Percentiles rank a stretch among this genome's conserved stretches.
phyloP scores from a whole-genome alignment of 371 early-diverging fungal genomes.

The Mortierella sp. region DNA sequence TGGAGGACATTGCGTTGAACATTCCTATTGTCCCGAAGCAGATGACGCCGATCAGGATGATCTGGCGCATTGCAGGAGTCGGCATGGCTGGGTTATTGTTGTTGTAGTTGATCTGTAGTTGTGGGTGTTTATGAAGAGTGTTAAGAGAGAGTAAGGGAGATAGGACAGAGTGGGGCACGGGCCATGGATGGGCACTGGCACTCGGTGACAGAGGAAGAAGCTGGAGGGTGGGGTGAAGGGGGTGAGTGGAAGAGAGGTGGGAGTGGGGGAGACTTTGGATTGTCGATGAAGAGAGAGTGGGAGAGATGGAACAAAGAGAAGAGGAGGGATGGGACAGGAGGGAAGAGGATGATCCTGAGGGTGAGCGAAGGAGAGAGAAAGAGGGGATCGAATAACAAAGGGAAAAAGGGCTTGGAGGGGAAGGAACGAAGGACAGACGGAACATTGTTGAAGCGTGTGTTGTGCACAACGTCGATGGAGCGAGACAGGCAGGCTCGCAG shows the following conservation, averaged over 20 bases:
- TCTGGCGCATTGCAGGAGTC: conserved; percentile 56
- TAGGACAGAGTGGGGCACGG: background rate
- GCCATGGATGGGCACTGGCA: conserved; percentile 8
- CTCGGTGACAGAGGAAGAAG: background rate
- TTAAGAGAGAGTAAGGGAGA: background rate
- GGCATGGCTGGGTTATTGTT: conserved; percentile 23
- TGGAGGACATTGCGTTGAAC: conserved; percentile 58
- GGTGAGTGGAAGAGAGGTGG: background rate
- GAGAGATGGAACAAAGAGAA: too few relatives aligned
- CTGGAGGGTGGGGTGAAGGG: background rate
- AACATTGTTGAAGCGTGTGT: conserved; percentile 11
- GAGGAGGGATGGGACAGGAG: background rate
- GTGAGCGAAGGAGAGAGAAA: too few relatives aligned
- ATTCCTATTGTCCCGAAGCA: conserved; percentile 59
- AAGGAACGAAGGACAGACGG: background rate
- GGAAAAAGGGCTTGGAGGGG: too few relatives aligned
- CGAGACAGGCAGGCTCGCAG: too few relatives aligned
- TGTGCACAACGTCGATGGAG: background rate
- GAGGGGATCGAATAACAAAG: too few relatives aligned
- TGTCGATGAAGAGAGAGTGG: background rate
- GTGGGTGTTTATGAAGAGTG: too few relatives aligned
- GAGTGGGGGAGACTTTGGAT: background rate
- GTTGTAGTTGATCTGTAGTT: background rate
- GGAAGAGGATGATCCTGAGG: background rate
- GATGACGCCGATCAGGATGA: conserved; percentile 54